Percentiles rank a stretch among this genome's conserved stretches.
These are phyloP conservation scores for Fonsecaea pedrosoi DNA, from an alignment of 2,329 filamentous ascomycete genomes.

Conservation along the genomic window DNA sequence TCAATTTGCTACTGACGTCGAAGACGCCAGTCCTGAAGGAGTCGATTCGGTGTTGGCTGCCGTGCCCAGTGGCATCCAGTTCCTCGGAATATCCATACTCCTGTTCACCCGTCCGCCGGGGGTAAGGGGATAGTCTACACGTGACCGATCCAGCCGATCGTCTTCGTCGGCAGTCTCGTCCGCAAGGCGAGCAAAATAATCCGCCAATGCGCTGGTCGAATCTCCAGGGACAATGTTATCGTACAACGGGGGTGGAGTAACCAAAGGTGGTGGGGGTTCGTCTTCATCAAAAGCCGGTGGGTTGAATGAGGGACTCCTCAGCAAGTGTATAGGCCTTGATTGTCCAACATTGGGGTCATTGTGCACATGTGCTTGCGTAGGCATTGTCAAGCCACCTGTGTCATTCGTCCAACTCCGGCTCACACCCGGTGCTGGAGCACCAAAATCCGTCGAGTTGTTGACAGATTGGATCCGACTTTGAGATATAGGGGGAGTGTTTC, in stretches of 20 bases:
- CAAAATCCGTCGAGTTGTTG: slow-evolving; percentile 39
- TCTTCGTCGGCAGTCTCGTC: slow-evolving; percentile 70
- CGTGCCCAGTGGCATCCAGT: slow-evolving; percentile 57
- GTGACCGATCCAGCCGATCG: slow-evolving; percentile 50
- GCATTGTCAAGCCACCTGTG: slow-evolving; percentile 52
- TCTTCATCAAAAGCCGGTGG: slow-evolving; percentile 87
- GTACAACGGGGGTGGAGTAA: slow-evolving; percentile 86
- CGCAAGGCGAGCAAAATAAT: slow-evolving; percentile 84
- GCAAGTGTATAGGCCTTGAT: slow-evolving; percentile 79
- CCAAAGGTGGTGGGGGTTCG: slow-evolving; percentile 72
- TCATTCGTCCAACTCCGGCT: slow-evolving; percentile 49
- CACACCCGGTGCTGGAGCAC: slow-evolving; percentile 32
- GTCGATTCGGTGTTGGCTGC: slow-evolving; percentile 16
- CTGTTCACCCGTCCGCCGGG: slow-evolving; percentile 67
- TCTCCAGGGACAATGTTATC: slow-evolving; percentile 73
- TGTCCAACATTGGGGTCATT: slow-evolving; percentile 55
- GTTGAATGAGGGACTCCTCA: slow-evolving; percentile 84
- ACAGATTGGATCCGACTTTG: slow-evolving; percentile 36
- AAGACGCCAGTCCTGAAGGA: slow-evolving; percentile 25
- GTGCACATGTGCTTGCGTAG: slow-evolving; percentile 58
- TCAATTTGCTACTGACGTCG: slow-evolving; percentile 32
- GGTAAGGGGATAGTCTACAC: slow-evolving; percentile 66
- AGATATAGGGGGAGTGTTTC: slow-evolving; percentile 41
- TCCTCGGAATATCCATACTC: slow-evolving; percentile 68
- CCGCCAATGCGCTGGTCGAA: slow-evolving; percentile 73